phyloP scores from a whole-genome alignment of 2,329 filamentous ascomycete species.

The Cytospora paraplurivora region DNA sequence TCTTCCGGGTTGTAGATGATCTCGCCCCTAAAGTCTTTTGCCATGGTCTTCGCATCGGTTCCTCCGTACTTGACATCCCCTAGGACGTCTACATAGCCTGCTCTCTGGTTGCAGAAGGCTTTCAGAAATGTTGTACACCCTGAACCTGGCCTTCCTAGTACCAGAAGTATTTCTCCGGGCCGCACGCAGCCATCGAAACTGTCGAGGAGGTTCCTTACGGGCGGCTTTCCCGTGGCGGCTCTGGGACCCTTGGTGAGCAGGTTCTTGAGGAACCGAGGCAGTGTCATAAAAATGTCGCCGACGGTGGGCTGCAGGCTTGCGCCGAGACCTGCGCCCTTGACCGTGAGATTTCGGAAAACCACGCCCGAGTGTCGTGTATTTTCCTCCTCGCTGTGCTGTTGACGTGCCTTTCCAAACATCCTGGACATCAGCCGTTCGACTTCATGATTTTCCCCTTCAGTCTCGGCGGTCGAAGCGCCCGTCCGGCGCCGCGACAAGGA shows the following conservation, averaged over 20 bases:
- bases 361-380: constrained; percentile 70
- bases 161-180: constrained; percentile 16
- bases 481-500: constrained; percentile 53
- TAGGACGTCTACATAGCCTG: constrained; percentile 16
- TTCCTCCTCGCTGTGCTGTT: constrained; percentile 68
- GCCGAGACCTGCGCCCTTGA: constrained; percentile 69
- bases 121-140: constrained; percentile 17
- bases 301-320: constrained; percentile 54
- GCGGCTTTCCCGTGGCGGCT: constrained; percentile 47
- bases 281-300: constrained; percentile 39
- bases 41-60: constrained; percentile 66
- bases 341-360: constrained; percentile 69
- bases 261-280: constrained; percentile 34
- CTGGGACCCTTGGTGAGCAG: constrained; percentile 35
- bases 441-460: constrained; percentile 49
- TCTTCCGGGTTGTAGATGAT: constrained; percentile 85
- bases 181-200: constrained; percentile 30
- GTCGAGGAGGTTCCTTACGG: constrained; percentile 66
- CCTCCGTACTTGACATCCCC: constrained; percentile 17
- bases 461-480: constrained; percentile 35
- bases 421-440: constrained; percentile 66
- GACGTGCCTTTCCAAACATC: constrained; percentile 68
- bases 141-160: constrained; percentile 27
- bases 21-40: constrained; percentile 76
- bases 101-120: constrained; percentile 18